Conservation (phyloP, 768 basidiomycete genomes). For the Panus rudis region DNA sequence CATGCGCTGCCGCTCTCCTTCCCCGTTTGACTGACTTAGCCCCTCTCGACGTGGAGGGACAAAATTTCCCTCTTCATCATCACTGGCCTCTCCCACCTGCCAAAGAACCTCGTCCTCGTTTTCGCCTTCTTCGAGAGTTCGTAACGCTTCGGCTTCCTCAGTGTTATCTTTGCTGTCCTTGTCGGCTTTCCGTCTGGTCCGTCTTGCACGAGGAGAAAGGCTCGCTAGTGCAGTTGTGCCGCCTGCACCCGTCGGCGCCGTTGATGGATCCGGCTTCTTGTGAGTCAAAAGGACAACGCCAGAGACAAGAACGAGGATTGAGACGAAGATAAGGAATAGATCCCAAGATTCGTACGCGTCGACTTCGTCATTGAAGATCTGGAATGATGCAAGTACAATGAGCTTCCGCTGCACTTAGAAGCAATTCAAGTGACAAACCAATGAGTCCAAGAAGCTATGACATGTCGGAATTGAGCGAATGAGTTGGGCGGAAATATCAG, state of each 20-base stretch:
- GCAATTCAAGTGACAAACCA: conserved; percentile 22
- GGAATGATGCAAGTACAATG: neutral
- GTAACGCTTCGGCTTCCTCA: conserved; percentile 10
- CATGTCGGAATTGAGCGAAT: conserved; percentile 2
- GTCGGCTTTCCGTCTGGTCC: conserved; percentile 21
- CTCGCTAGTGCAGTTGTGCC: conserved; percentile 16
- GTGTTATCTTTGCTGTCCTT: conserved; percentile 32
- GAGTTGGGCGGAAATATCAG: neutral
- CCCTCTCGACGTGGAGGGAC: conserved; percentile 4
- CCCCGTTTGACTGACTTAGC: conserved; percentile 8
- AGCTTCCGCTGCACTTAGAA: neutral
- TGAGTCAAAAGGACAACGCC: conserved; percentile 92
- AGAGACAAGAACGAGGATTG: conserved; percentile 78
- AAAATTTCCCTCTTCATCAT: conserved; percentile 50
- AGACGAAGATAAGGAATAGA: conserved; percentile 80
- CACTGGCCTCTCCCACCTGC: conserved; percentile 69
- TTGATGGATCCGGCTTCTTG: conserved; percentile 82
- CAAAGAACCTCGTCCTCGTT: conserved; percentile 47
- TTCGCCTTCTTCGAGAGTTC: conserved; percentile 22
- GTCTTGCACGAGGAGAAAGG: conserved; percentile 24
- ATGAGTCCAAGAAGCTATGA: conserved; percentile 51
- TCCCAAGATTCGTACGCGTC: conserved; percentile 85
- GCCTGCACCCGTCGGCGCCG: conserved; percentile 24
- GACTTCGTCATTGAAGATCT: conserved; percentile 81
- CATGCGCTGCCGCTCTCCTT: conserved; percentile 20